phyloP scores from a whole-genome alignment of 768 basidiomycete genomes.

The Porphyrellus cyaneotinctus region DNA sequence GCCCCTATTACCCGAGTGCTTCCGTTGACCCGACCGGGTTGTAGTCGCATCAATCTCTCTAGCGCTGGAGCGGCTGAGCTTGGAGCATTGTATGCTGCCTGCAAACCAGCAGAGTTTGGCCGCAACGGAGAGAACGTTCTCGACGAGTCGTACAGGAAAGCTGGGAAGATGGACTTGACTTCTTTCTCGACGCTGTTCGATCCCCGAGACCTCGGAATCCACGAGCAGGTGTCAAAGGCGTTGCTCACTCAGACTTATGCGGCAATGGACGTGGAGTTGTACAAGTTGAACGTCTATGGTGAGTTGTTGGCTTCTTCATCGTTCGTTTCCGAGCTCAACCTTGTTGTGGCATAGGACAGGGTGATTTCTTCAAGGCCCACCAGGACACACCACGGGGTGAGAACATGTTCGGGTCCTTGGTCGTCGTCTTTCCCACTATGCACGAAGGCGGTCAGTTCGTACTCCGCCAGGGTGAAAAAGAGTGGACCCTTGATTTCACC shows the following conservation, averaged over 20 bases:
- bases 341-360: background rate
- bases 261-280: constrained; percentile 28
- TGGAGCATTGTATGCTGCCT: background rate
- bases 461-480: constrained; percentile 1
- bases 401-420: constrained; percentile 50
- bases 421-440: constrained; percentile 44
- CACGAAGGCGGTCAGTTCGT: constrained; percentile 14
- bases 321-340: background rate
- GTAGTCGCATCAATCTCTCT: background rate
- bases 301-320: background rate
- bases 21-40: background rate
- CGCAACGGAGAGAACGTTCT: background rate
- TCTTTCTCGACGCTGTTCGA: background rate
- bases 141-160: background rate
- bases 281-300: constrained; percentile 50
- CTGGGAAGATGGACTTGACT: background rate
- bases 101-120: constrained; percentile 8
- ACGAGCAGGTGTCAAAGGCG: background rate
- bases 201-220: background rate
- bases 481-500: constrained; percentile 4
- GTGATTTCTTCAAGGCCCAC: constrained; percentile 10
- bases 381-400: constrained; percentile 33
- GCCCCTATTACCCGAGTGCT: background rate
- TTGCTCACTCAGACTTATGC: constrained; percentile 1
- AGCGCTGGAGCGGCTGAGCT: background rate